These are phyloP conservation scores for Pleurotus cornucopiae DNA, from an alignment of 768 basidiomycete genomes.

Conservation along the genomic window DNA sequence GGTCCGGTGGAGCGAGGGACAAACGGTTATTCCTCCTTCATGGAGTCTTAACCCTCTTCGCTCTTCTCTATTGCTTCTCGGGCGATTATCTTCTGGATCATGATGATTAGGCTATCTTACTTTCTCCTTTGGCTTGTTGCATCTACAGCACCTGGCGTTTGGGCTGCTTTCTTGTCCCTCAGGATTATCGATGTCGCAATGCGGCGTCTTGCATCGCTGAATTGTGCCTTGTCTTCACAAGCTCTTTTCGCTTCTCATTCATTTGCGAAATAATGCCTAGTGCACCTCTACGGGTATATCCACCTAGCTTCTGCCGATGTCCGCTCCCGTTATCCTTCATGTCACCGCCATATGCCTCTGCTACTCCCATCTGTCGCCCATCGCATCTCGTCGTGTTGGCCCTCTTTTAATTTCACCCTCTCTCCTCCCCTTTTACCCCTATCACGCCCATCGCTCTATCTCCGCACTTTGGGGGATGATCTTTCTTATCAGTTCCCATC, in stretches of 20 bases:
- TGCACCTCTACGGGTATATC: too few relatives aligned
- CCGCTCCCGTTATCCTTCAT: background rate
- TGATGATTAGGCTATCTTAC: background rate
- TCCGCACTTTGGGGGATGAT: background rate
- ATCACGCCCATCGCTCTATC: background rate
- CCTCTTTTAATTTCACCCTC: too few relatives aligned
- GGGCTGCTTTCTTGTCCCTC: background rate
- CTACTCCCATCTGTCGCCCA: background rate
- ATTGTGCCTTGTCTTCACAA: background rate
- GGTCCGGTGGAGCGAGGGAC: constrained; percentile 3
- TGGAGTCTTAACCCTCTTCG: background rate
- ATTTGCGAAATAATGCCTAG: too few relatives aligned
- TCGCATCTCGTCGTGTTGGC: too few relatives aligned
- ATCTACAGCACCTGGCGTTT: background rate
- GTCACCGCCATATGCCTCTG: background rate
- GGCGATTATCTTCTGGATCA: background rate
- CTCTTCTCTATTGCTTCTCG: background rate
- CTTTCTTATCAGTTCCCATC: background rate
- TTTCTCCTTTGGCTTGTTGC: background rate
- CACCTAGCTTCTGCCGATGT: too few relatives aligned
- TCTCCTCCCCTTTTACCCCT: background rate
- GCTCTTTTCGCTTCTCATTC: too few relatives aligned
- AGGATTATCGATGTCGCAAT: background rate
- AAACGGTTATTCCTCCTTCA: background rate
- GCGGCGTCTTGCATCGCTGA: background rate